Percentiles rank a stretch among this genome's conserved stretches.
phyloP scores from a whole-genome alignment of 306 rosid genomes.

The Alnus rubra region DNA sequence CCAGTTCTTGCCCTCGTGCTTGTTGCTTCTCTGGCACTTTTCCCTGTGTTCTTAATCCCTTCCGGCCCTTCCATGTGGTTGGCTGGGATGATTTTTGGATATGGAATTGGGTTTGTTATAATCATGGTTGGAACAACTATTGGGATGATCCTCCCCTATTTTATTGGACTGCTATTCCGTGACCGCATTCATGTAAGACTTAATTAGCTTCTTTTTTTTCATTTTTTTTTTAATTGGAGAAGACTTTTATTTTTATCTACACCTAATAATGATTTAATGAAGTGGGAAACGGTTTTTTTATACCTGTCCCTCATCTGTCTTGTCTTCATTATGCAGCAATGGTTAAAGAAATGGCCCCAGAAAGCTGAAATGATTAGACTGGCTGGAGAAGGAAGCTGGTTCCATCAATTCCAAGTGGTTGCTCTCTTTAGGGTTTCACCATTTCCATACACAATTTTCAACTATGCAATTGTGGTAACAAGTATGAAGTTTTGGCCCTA shows the following conservation, averaged over 20 bases:
- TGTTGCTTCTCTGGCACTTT: slow-evolving; percentile 84
- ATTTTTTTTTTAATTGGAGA: neutral
- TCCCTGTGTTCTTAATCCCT: slow-evolving; percentile 83
- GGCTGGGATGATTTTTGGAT: slow-evolving; percentile 99
- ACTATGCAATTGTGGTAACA: slow-evolving; percentile 90
- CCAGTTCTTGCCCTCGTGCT: slow-evolving; percentile 88
- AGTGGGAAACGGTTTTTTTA: neutral
- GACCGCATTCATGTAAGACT: slow-evolving; percentile 86
- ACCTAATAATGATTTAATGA: slow-evolving; percentile 1
- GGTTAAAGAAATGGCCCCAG: slow-evolving; percentile 91
- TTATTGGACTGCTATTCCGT: slow-evolving; percentile 77
- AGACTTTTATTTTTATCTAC: neutral
- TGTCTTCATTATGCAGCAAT: slow-evolving; percentile 56
- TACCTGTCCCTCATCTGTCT: slow-evolving; percentile 15
- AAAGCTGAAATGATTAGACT: slow-evolving; percentile 88
- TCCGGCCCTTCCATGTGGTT: slow-evolving; percentile 99
- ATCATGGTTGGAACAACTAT: slow-evolving; percentile 96
- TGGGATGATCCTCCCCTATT: slow-evolving; percentile 96
- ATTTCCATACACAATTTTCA: slow-evolving; percentile 96
- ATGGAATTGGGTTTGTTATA: slow-evolving; percentile 86
- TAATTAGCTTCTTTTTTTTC: neutral
- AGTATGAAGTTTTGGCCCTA: slow-evolving; percentile 96
- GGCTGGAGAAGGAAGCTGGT: slow-evolving; percentile 94
- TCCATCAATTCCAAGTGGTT: slow-evolving; percentile 88
- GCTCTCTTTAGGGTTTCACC: slow-evolving; percentile 92